Percentiles rank a stretch among this genome's conserved stretches.
Conservation (phyloP, 208 protist species). For the Tetramitus jugosus region DNA sequence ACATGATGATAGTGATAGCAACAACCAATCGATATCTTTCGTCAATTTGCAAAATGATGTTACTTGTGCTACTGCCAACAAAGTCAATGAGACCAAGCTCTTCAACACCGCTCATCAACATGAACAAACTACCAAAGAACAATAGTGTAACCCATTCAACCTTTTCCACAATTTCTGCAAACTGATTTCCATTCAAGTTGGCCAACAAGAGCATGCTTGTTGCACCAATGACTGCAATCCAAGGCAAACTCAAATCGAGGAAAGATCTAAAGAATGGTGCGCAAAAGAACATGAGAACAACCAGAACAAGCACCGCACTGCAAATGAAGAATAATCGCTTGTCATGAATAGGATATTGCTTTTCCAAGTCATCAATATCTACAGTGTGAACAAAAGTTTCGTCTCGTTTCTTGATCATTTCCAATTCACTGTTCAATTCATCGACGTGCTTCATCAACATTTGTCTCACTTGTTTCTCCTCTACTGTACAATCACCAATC, state of each 20-base stretch:
- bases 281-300: constrained; percentile 45
- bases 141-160: constrained; percentile 46
- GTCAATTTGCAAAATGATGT: constrained; percentile 25
- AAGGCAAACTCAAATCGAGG: constrained; percentile 36
- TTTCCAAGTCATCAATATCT: constrained; percentile 34
- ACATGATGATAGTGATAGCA: constrained; percentile 42
- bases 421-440: not conserved
- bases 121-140: constrained; percentile 47
- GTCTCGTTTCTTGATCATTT: not conserved
- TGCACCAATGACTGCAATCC: constrained; percentile 43
- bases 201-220: constrained; percentile 35
- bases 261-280: constrained; percentile 19
- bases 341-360: constrained; percentile 37
- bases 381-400: constrained; percentile 16
- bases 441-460: not conserved
- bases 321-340: constrained; percentile 33
- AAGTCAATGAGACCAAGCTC: constrained; percentile 34
- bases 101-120: constrained; percentile 39
- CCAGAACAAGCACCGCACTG: constrained; percentile 29
- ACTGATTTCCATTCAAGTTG: constrained; percentile 22
- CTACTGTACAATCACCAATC: not conserved
- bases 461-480: constrained; percentile 2
- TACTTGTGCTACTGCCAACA: constrained; percentile 31
- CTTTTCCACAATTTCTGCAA: constrained; percentile 37
- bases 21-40: constrained; percentile 24